Conservation (phyloP, 2,329 filamentous ascomycete species). For the Immersiporthe knoxdaviesiana region DNA sequence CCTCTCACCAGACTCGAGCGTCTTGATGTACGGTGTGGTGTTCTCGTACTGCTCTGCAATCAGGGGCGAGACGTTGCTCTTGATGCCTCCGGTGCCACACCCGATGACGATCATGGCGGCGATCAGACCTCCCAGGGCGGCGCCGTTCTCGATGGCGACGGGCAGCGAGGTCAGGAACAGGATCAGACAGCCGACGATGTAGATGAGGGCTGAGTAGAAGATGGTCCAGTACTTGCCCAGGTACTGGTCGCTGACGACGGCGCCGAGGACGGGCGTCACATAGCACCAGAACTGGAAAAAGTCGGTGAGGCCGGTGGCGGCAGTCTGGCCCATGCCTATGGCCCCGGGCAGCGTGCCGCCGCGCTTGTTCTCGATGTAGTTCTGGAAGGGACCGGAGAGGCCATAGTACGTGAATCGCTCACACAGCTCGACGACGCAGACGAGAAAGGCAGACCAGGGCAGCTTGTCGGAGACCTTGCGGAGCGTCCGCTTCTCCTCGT, state of each 20-base stretch:
- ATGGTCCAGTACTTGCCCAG: conserved; percentile 29
- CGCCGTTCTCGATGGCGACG: conserved; percentile 27
- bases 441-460: conserved; percentile 29
- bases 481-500: conserved; percentile 24
- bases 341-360: conserved; percentile 22
- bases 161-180: conserved; percentile 28
- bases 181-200: conserved; percentile 25
- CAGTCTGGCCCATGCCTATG: conserved; percentile 24
- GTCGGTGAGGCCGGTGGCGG: conserved; percentile 20
- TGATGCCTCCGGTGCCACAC: conserved; percentile 51
- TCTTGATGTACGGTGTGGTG: conserved; percentile 51
- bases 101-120: conserved; percentile 28
- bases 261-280: conserved; percentile 28
- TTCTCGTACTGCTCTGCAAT: conserved; percentile 69
- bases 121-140: conserved; percentile 28
- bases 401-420: conserved; percentile 30
- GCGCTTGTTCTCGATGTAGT: conserved; percentile 25
- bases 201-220: conserved; percentile 27
- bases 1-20: conserved; percentile 54
- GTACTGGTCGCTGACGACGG: conserved; percentile 25
- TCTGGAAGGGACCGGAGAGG: conserved; percentile 28
- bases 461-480: conserved; percentile 29
- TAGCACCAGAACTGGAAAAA: conserved; percentile 31
- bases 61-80: conserved; percentile 62
- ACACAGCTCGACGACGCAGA: conserved; percentile 28